Percentiles rank a stretch among this genome's conserved stretches.
Conservation (phyloP, 2,329 filamentous ascomycete genomes). For the Sclerotinia sclerotiorum region DNA sequence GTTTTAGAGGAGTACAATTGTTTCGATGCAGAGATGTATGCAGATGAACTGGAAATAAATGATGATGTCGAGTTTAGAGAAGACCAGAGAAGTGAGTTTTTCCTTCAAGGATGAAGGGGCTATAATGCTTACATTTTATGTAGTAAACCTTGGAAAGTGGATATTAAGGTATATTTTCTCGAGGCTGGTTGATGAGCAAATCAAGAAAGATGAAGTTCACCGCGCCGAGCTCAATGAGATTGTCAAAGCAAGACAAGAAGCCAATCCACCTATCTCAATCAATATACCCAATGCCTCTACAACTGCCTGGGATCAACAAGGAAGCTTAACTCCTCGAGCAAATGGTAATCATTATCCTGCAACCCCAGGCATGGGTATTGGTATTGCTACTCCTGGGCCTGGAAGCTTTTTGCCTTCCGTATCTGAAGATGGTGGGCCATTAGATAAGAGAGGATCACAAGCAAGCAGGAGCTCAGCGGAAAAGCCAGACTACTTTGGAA, state of each 20-base stretch:
- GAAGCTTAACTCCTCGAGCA: constrained; percentile 60
- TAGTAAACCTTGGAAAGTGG: constrained; percentile 97
- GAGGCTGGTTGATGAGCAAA: constrained; percentile 85
- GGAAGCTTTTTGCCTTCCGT: constrained; percentile 46
- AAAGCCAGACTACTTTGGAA: constrained; percentile 74
- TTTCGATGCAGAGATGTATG: constrained; percentile 97
- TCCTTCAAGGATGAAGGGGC: constrained; percentile 18
- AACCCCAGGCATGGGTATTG: constrained; percentile 78
- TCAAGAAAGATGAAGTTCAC: constrained; percentile 73
- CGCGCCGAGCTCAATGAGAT: constrained; percentile 67
- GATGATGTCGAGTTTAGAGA: constrained; percentile 81
- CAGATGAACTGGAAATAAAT: constrained; percentile 77
- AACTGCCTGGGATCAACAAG: constrained; percentile 42
- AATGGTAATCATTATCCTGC: constrained; percentile 54
- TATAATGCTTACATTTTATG: constrained; percentile 29
- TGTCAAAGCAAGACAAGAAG: constrained; percentile 54
- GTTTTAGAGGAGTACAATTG: constrained; percentile 92
- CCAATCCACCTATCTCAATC: constrained; percentile 61
- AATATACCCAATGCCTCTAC: constrained; percentile 50
- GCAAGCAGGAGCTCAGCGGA: constrained; percentile 62
- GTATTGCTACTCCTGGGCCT: constrained; percentile 66
- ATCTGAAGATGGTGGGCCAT: constrained; percentile 49
- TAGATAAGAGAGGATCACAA: constrained; percentile 58
- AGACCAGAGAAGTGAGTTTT: constrained; percentile 79
- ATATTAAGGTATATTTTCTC: constrained; percentile 89